Percentiles rank a stretch among this genome's conserved stretches.
phyloP scores from a whole-genome alignment of 2,329 filamentous ascomycete species.

The Aspergillus bombycis region DNA sequence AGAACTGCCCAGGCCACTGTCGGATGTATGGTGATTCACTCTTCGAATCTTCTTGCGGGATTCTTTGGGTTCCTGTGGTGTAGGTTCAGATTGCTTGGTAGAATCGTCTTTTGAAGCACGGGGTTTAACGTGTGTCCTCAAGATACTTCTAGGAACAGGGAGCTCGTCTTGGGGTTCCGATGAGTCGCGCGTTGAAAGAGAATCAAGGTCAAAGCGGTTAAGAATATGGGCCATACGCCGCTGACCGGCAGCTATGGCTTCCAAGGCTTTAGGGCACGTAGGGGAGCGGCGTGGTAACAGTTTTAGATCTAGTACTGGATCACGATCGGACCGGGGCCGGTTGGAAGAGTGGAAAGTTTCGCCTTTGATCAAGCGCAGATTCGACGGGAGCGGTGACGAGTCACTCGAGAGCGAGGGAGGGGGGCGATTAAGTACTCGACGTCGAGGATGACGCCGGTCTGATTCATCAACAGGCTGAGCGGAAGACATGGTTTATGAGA shows the following conservation, averaged over 20 bases:
- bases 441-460: constrained; percentile 37
- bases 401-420: constrained; percentile 18
- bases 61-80: constrained; percentile 41
- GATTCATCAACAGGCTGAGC: constrained; percentile 24
- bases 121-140: constrained; percentile 59
- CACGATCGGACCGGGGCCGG: constrained; percentile 43
- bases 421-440: constrained; percentile 30
- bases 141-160: constrained; percentile 63
- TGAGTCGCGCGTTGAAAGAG: constrained; percentile 45
- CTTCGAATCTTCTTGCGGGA: constrained; percentile 14
- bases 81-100: constrained; percentile 29
- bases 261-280: constrained; percentile 58
- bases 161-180: constrained; percentile 58
- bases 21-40: constrained; percentile 70
- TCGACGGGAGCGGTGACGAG: constrained; percentile 28
- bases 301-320: constrained; percentile 48
- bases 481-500: constrained; percentile 33
- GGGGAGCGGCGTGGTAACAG: constrained; percentile 67
- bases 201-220: constrained; percentile 66
- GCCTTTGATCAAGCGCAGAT: constrained; percentile 66
- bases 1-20: constrained; percentile 87
- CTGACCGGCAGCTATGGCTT: constrained; percentile 70
- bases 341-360: constrained; percentile 62
- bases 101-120: constrained; percentile 35
- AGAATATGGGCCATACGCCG: constrained; percentile 70